These are phyloP conservation scores for Penicillium sp. DNA, from an alignment of 2,329 filamentous ascomycete genomes.

Conservation along the genomic window DNA sequence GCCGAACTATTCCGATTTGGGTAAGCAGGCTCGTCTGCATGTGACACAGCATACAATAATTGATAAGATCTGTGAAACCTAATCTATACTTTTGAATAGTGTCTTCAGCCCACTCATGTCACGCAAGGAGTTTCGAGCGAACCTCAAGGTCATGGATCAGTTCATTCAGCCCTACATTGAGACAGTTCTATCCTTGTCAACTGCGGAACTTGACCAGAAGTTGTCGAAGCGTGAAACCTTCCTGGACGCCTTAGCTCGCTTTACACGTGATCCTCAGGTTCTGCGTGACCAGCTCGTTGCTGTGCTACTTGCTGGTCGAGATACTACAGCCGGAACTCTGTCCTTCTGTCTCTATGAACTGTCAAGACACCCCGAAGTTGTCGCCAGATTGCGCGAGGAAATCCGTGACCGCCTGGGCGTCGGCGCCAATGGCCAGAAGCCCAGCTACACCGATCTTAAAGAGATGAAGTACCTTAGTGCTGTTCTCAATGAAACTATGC, in stretches of 20 bases:
- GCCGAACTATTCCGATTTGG: conserved; percentile 65
- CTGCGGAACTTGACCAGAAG: conserved; percentile 71
- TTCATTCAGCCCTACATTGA: conserved; percentile 81
- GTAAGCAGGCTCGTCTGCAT: conserved; percentile 33
- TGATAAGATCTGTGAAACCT: conserved; percentile 2
- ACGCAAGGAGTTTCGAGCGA: conserved; percentile 60
- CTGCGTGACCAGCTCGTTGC: conserved; percentile 83
- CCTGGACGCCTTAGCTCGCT: conserved; percentile 77
- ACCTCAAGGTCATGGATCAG: conserved; percentile 68
- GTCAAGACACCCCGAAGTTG: conserved; percentile 65
- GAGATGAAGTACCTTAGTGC: conserved; percentile 77
- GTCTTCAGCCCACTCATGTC: conserved; percentile 65
- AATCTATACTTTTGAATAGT: conserved; percentile 36
- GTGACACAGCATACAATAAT: not conserved
- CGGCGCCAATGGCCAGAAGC: conserved; percentile 48
- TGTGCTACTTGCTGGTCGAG: conserved; percentile 75
- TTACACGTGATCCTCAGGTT: conserved; percentile 65
- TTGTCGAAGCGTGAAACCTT: conserved; percentile 75
- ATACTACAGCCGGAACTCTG: conserved; percentile 81
- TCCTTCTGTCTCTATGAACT: conserved; percentile 84
- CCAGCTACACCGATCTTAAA: conserved; percentile 78
- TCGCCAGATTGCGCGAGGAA: conserved; percentile 70
- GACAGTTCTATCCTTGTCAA: conserved; percentile 65
- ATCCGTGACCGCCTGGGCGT: conserved; percentile 68
- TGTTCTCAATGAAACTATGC: conserved; percentile 73